Percentiles rank a stretch among this genome's conserved stretches.
phyloP scores from a whole-genome alignment of 2,329 filamentous ascomycete genomes.

The Aspergillus sp. region DNA sequence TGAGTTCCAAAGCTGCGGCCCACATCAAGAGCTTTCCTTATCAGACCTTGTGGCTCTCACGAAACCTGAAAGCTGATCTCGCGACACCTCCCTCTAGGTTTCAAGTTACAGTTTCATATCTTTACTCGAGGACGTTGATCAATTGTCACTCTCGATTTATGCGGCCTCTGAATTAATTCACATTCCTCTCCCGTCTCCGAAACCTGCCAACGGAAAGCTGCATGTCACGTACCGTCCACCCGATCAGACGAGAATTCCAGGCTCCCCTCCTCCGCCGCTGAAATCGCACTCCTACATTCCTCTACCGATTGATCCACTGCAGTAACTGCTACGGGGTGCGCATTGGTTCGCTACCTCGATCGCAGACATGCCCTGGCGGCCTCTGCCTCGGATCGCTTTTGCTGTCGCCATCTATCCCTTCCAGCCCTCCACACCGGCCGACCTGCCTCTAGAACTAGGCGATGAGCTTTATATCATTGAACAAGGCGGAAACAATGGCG shows the following conservation, averaged over 20 bases:
- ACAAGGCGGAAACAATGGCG: conserved; percentile 80
- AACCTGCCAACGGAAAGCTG: conserved; percentile 22
- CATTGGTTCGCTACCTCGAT: conserved; percentile 23
- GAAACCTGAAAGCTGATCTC: conserved; percentile 6
- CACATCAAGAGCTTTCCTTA: conserved; percentile 1
- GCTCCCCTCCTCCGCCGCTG: conserved; percentile 22
- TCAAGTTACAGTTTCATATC: conserved; percentile 13
- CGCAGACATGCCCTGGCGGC: conserved; percentile 87
- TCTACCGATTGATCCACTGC: conserved; percentile 27
- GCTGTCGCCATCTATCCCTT: conserved; percentile 96
- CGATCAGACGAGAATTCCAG: conserved; percentile 32
- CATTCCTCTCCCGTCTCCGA: conserved; percentile 29
- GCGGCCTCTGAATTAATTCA: conserved; percentile 21
- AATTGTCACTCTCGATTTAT: not conserved
- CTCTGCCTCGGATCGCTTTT: conserved; percentile 95
- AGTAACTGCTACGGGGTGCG: conserved; percentile 29
- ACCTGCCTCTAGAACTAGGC: conserved; percentile 94
- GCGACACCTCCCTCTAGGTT: conserved; percentile 7
- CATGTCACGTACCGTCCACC: conserved; percentile 34
- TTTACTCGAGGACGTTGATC: not conserved
- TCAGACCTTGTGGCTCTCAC: not conserved
- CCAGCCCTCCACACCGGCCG: conserved; percentile 79
- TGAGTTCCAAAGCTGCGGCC: not conserved
- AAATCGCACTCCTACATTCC: conserved; percentile 27
- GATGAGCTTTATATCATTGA: conserved; percentile 99